Percentiles rank a stretch among this genome's conserved stretches.
Evolutionary conservation across 371 early-diverging fungal species (phyloP).

Genomic region (Globomyces sp.): DNA sequence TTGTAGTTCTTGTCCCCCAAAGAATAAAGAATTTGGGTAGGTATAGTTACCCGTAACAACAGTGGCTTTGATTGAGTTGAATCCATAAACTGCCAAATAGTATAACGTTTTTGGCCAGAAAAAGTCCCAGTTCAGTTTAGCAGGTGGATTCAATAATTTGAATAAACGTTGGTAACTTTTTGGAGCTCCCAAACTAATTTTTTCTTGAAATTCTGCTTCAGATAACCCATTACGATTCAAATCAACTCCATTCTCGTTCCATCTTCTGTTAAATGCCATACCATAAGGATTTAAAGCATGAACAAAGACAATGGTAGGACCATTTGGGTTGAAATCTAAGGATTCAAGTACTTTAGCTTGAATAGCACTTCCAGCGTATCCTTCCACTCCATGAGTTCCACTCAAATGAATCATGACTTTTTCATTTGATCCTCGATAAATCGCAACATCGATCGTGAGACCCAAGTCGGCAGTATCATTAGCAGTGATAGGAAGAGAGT

Average conservation of each 20-base stretch:
- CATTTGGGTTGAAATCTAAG: neutral
- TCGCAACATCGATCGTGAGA: neutral
- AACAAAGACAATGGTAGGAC: conserved; percentile 7
- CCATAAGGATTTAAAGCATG: conserved; percentile 3
- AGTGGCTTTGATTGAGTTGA: neutral
- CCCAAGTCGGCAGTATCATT: neutral
- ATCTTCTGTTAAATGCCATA: neutral
- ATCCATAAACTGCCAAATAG: neutral
- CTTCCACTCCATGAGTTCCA: conserved; percentile 5
- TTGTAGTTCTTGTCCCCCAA: conserved; percentile 7
- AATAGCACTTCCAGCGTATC: conserved; percentile 3
- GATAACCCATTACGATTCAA: conserved; percentile 6
- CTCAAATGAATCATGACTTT: neutral
- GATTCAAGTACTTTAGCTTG: neutral
- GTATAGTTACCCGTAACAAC: conserved; percentile 5
- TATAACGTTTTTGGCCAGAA: conserved; percentile 1
- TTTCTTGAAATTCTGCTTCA: conserved; percentile 1
- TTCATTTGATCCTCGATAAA: conserved; percentile 1
- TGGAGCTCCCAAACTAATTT: neutral
- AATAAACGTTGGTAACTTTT: neutral
- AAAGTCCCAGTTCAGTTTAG: neutral
- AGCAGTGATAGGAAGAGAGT: neutral
- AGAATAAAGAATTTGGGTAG: neutral
- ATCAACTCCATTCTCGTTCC: conserved; percentile 14
- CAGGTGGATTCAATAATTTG: neutral